phyloP scores from a whole-genome alignment of 768 basidiomycete species.

The Cubamyces lactineus region DNA sequence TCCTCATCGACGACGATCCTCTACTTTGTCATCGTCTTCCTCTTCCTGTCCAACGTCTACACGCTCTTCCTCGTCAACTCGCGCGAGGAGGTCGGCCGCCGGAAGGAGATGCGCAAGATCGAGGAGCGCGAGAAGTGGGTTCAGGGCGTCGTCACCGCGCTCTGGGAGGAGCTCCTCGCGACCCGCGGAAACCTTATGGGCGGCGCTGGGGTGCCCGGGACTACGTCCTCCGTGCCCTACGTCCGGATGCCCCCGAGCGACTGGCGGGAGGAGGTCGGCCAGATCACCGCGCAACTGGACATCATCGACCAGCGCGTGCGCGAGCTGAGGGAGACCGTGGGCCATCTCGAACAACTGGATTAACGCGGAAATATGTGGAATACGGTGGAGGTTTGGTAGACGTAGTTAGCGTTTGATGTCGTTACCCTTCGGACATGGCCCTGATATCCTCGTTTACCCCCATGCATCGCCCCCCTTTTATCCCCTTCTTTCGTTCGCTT shows the following conservation, averaged over 20 bases:
- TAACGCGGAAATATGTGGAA: not conserved
- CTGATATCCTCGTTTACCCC: not conserved
- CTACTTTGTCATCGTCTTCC: slow-evolving; percentile 67
- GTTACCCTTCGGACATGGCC: not conserved
- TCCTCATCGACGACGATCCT: slow-evolving; percentile 72
- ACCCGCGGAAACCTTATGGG: slow-evolving; percentile 41
- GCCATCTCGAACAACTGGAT: slow-evolving; percentile 24
- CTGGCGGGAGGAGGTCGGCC: slow-evolving; percentile 51
- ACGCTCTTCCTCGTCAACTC: slow-evolving; percentile 67
- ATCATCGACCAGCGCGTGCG: slow-evolving; percentile 58
- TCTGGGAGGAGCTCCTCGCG: slow-evolving; percentile 69
- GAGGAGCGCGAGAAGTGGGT: slow-evolving; percentile 79
- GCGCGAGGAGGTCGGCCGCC: slow-evolving; percentile 48
- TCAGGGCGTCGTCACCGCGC: slow-evolving; percentile 67
- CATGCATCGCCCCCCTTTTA: not conserved
- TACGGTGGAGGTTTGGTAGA: not conserved
- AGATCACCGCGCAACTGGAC: slow-evolving; percentile 56
- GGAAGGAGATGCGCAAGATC: slow-evolving; percentile 53
- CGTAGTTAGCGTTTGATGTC: not conserved
- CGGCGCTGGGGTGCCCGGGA: not conserved
- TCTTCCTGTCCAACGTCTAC: slow-evolving; percentile 50
- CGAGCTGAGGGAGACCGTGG: slow-evolving; percentile 46
- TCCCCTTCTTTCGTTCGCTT: not conserved
- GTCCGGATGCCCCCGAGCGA: slow-evolving; percentile 27
- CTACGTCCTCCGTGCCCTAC: not conserved